These are phyloP conservation scores for Curvularia sp. DNA, from an alignment of 2,329 filamentous ascomycete genomes.

Conservation along the genomic window DNA sequence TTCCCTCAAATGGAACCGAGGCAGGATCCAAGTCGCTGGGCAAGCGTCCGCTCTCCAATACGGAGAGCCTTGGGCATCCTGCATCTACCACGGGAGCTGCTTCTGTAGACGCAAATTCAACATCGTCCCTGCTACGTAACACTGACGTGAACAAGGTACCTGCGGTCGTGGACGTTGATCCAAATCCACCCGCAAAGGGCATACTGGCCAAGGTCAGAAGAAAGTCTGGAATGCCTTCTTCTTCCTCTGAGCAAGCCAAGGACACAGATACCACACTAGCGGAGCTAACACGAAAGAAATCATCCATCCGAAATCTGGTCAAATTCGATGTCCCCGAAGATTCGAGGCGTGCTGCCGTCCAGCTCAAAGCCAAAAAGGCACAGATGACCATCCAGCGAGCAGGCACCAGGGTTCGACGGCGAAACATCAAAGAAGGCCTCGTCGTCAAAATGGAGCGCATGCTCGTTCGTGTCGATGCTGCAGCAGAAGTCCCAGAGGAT, in stretches of 20 bases:
- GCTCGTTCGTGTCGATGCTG: constrained; percentile 67
- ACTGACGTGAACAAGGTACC: constrained; percentile 45
- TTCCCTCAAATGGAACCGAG: constrained; percentile 30
- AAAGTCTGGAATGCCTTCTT: constrained; percentile 33
- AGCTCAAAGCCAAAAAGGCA: constrained; percentile 49
- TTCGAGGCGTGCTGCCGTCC: constrained; percentile 47
- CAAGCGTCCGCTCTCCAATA: constrained; percentile 41
- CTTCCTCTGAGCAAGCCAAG: constrained; percentile 12
- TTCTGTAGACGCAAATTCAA: constrained; percentile 48
- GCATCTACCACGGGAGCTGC: constrained; percentile 36
- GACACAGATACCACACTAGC: constrained; percentile 15
- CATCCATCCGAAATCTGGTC: constrained; percentile 48
- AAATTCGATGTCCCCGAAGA: constrained; percentile 54
- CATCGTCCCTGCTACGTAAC: constrained; percentile 46
- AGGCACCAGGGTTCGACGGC: constrained; percentile 47
- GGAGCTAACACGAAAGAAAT: constrained; percentile 35
- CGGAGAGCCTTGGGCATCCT: constrained; percentile 36
- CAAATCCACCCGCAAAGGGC: constrained; percentile 31
- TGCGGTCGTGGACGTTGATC: constrained; percentile 26
- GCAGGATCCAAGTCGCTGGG: constrained; percentile 26
- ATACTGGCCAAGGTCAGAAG: constrained; percentile 41
- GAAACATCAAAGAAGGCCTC: constrained; percentile 61
- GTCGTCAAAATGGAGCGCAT: constrained; percentile 73
- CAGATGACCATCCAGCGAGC: constrained; percentile 49
- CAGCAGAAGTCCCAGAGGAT: constrained; percentile 62